A percentile compares a stretch with the other conserved stretches of the same genome.
Conservation (phyloP, 2,329 filamentous ascomycete genomes). For the Aspergillus amoenus region DNA sequence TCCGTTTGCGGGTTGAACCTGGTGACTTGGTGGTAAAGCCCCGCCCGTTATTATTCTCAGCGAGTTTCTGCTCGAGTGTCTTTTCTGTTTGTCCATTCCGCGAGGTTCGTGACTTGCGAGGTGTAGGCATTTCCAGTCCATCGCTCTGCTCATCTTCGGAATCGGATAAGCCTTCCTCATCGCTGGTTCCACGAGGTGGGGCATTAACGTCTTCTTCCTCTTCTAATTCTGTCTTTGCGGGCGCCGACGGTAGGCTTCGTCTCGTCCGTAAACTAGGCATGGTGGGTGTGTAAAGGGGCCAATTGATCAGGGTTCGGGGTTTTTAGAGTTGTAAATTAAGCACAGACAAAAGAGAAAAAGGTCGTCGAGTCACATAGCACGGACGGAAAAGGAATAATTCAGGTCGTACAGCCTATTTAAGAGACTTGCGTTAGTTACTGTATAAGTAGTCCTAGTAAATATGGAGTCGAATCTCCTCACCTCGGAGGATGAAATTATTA, state of each 20-base stretch:
- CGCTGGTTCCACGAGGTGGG: neutral
- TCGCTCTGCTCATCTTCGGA: neutral
- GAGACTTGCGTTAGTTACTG: neutral
- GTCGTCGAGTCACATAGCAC: neutral
- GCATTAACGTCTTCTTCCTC: neutral
- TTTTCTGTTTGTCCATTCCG: constrained; percentile 4
- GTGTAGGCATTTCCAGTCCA: neutral
- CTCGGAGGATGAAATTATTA: neutral
- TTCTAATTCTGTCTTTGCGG: neutral
- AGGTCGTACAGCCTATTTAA: neutral
- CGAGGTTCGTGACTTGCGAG: neutral
- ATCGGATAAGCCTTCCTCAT: neutral
- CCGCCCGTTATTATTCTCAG: neutral
- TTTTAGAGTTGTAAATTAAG: neutral
- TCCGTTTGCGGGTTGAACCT: constrained; percentile 15
- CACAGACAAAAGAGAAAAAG: neutral
- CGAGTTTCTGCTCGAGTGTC: constrained; percentile 26
- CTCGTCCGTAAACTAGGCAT: neutral
- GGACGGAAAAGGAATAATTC: neutral
- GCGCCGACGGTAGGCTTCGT: neutral
- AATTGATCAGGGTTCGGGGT: neutral
- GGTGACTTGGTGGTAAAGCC: constrained; percentile 2
- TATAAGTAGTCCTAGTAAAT: neutral
- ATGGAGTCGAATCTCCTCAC: neutral
- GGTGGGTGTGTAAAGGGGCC: neutral